phyloP scores from a whole-genome alignment of 2,329 filamentous ascomycete species.

The Cercospora sp. region DNA sequence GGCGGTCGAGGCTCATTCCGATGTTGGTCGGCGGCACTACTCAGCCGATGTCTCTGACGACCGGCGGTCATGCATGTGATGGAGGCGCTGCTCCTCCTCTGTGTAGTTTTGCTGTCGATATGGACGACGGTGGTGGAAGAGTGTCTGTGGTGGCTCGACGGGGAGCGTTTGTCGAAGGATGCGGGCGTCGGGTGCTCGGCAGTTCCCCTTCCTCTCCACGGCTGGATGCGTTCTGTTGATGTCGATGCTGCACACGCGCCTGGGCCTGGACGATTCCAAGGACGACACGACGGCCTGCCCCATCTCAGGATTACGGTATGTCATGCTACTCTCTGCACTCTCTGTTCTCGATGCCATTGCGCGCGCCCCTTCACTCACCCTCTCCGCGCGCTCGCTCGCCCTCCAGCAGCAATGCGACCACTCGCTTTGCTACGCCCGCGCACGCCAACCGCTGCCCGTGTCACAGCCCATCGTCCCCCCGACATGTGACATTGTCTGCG shows the following conservation, averaged over 20 bases:
- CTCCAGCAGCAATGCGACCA: background rate
- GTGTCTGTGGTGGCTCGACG: too few relatives aligned
- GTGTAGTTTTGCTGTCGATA: background rate
- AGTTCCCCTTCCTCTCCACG: background rate
- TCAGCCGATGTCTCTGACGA: slow-evolving; percentile 2
- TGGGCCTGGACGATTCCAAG: background rate
- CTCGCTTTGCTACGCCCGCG: background rate
- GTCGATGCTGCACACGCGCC: background rate
- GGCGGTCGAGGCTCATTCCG: slow-evolving; percentile 2
- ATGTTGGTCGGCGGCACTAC: slow-evolving; percentile 6
- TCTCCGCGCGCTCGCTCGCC: background rate
- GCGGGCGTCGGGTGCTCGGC: background rate
- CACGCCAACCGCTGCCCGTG: slow-evolving; percentile 1
- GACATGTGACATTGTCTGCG: background rate
- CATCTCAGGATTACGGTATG: background rate
- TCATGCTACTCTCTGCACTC: background rate
- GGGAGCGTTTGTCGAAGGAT: background rate
- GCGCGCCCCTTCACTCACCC: background rate
- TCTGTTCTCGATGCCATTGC: background rate
- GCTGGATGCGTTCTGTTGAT: background rate
- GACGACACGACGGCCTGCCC: background rate
- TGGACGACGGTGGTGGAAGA: background rate
- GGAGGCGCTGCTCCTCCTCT: background rate
- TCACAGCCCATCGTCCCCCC: background rate
- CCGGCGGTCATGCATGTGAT: background rate